Evolutionary conservation across 1,284 basidiomycete genomes (phyloP), one percentile per base, ranked within the genome.

Genomic region (Ceratobasidium sp.): DNA sequence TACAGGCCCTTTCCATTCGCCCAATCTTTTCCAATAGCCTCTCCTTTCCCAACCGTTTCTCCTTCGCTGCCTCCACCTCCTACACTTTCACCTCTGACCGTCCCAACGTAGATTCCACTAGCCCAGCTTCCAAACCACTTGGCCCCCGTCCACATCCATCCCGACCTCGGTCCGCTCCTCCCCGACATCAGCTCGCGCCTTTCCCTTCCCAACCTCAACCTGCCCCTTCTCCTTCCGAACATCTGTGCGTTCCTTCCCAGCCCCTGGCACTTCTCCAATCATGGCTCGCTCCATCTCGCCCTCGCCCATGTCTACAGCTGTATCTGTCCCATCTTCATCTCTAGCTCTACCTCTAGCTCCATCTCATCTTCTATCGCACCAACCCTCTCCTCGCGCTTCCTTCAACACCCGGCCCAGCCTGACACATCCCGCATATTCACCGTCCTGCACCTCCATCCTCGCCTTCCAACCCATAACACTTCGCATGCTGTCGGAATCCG

Each of bases 351-450:
- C 23, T 71, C 68, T 56, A 38, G 44, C 50, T 7, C 52, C 38
- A 17, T 23, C 9, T 6, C 52, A 12, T 68, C 28, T 17, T 56
- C 20, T 3, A 50, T 48, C 44, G 3, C 48, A 15, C 33, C 48
- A 13, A 70, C 20, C 5, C 62, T 73, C 20, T 59, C 71, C n/a
- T 71, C 59, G 46, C 79, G 78, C 40, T 65, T 26, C 46, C 66
- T n/a, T n/a, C n/a, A n/a, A n/a, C n/a, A n/a, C n/a, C n/a, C n/a
- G n/a, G n/a, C n/a, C n/a, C n/a, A n/a, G n/a, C n/a, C n/a, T n/a
- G n/a, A n/a, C n/a, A n/a, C n/a, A n/a, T n/a, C n/a, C n/a, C 71
- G 56, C 79, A 80, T 52, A 77, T 70, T 77, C 79, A 80, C 28
- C 57, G 28, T 23, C 75, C 73, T 3, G 56, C 65, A 7, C 54